Base-by-base conservation (phyloP, 352 stramenopile species). In the Phytophthora palmivora region DNA sequence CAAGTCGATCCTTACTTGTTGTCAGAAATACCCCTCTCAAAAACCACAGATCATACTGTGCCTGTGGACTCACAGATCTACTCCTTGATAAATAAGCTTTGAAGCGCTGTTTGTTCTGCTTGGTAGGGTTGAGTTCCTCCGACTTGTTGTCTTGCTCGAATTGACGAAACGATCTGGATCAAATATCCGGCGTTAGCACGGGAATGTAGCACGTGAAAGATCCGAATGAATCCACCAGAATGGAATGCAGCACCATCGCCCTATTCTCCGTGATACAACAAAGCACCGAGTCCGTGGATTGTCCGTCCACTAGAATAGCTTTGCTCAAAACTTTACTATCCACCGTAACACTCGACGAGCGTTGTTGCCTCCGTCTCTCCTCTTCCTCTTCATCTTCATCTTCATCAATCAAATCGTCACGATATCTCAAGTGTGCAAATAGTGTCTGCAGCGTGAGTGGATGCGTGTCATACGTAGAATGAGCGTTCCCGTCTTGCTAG, bases 151-250 rank as follows among this genome's bases (percentile, higher is more conserved):
- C 10, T 5, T 15, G 14, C 24, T n/a, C n/a, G n/a, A n/a, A n/a
- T n/a, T n/a, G n/a, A n/a, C n/a, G n/a, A n/a, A n/a, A n/a, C n/a
- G n/a, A 73, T 52, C 39, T 48, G 46, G 1, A 24, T 76, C 39
- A 76, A 45, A 68, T 26, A 67, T 89, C 82, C 10, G 80, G 82
- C 9, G 82, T 88, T 39, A 91, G 76, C 16, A 91, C 82, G 6
- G 86, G 86, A 24, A 92, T 71, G 54, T 95, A 95, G 66, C 86
- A 93, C 47, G 86, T 95, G 59, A 95, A 81, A 5, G 86, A 92
- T 4, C 86, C 86, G 44, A 93, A 93, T 42, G 65, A 74, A 51
- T 93, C 82, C 21, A 85, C 58, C 7, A 95, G 66, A 64, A 95
- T 90, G 7, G 79, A 82, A 62, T 95, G 86, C 45, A 95, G 53